Percentiles rank a stretch among this genome's conserved stretches.
phyloP scores from a whole-genome alignment of 75 land plant genomes.

The Pinus tabuliformis region DNA sequence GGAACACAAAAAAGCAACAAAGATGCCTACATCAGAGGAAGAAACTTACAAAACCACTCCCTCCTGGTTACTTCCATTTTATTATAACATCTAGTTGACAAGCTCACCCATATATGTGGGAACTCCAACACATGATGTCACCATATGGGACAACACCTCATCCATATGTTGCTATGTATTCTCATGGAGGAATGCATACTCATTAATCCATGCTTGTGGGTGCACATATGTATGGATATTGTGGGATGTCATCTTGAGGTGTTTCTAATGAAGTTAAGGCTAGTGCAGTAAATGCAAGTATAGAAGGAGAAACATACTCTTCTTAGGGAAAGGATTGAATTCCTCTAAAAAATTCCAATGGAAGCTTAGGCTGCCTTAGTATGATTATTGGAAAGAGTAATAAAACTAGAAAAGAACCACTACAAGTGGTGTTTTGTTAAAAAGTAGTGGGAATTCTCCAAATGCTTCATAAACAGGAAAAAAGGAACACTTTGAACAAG shows the following conservation, averaged over 20 bases:
- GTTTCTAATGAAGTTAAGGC: constrained; percentile 7
- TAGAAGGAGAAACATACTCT: constrained; percentile 23
- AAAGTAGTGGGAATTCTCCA: constrained; percentile 73
- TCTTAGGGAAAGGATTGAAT: constrained; percentile 15
- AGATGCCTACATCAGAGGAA: no score
- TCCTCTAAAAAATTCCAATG: constrained; percentile 25
- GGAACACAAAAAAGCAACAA: no score
- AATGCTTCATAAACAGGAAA: constrained; percentile 24
- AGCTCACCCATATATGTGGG: no score
- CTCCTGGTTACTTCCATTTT: no score
- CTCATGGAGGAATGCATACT: constrained; percentile 40
- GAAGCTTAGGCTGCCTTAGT: constrained; percentile 24
- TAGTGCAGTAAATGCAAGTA: constrained; percentile 6
- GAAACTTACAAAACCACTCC: no score
- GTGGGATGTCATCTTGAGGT: constrained; percentile 24
- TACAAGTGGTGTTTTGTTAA: constrained; percentile 40
- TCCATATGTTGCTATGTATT: constrained; percentile 47
- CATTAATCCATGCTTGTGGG: constrained; percentile 34
- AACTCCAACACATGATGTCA: no score
- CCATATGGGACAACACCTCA: constrained; percentile 12
- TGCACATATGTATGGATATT: constrained; percentile 33
- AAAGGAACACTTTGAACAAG: constrained; percentile 20
- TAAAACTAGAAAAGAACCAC: no score
- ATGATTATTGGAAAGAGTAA: background rate
- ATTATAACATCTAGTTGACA: no score